phyloP scores from a whole-genome alignment of 208 protist genomes.

The Leptomonas seymouri region DNA sequence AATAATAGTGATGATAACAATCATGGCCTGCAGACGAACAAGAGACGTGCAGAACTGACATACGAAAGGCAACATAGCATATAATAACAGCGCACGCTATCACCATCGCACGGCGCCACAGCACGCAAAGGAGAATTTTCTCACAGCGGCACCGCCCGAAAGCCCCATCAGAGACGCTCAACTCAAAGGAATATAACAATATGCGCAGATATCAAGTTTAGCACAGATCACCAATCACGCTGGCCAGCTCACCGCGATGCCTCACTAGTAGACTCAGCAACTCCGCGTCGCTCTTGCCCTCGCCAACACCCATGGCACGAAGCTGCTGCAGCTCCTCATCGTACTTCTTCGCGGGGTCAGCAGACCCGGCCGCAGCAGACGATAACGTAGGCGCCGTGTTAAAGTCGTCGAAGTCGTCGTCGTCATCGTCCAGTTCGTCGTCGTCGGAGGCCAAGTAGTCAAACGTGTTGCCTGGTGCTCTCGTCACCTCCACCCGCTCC shows the following conservation, averaged over 20 bases:
- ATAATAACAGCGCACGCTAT: too few relatives aligned
- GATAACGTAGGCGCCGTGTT: constrained; percentile 7
- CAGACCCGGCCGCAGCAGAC: not conserved
- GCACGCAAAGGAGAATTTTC: too few relatives aligned
- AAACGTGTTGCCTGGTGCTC: constrained; percentile 25
- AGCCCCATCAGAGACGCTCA: too few relatives aligned
- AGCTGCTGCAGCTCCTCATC: constrained; percentile 75
- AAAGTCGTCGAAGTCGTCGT: constrained; percentile 60
- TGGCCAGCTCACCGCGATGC: constrained; percentile 73
- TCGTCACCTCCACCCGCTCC: constrained; percentile 51
- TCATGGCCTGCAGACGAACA: too few relatives aligned
- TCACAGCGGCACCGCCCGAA: too few relatives aligned
- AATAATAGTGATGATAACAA: too few relatives aligned
- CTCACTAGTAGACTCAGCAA: constrained; percentile 66
- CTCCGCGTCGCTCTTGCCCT: constrained; percentile 59
- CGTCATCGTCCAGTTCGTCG: constrained; percentile 41
- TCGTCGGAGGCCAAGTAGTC: constrained; percentile 37
- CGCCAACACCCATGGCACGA: constrained; percentile 63
- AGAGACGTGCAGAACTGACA: too few relatives aligned
- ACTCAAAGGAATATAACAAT: too few relatives aligned
- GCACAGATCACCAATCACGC: constrained; percentile 60
- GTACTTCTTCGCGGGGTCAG: constrained; percentile 40
- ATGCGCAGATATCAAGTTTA: not conserved
- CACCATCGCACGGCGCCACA: too few relatives aligned
- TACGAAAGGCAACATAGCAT: too few relatives aligned